phyloP scores from a whole-genome alignment of 2,329 filamentous ascomycete species.

The Diaporthe sp. region DNA sequence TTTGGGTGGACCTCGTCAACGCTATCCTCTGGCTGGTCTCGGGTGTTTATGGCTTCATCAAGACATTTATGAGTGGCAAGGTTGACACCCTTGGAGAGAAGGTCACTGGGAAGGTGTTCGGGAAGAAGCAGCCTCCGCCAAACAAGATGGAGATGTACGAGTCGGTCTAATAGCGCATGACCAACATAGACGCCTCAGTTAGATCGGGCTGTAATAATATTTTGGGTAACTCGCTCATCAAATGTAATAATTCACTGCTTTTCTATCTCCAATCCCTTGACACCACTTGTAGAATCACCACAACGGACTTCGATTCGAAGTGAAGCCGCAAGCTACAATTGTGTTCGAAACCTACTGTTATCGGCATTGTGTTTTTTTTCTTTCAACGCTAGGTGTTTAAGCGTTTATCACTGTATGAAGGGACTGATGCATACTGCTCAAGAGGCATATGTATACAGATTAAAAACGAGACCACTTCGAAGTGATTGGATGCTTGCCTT shows the following conservation, averaged over 20 bases:
- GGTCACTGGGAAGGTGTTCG: constrained; percentile 55
- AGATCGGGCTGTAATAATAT: not conserved
- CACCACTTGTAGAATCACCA: too few species aligned
- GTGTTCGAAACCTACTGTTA: too few species aligned
- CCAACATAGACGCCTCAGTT: not conserved
- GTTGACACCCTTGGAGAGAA: constrained; percentile 55
- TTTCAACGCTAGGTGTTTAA: too few species aligned
- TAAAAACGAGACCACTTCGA: too few species aligned
- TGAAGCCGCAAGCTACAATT: too few species aligned
- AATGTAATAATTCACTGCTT: not conserved
- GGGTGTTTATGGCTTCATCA: constrained; percentile 57
- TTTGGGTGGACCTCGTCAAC: constrained; percentile 80
- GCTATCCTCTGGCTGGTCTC: constrained; percentile 75
- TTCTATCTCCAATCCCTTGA: not conserved
- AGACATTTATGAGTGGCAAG: constrained; percentile 59
- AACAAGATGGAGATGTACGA: constrained; percentile 29
- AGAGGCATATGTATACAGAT: too few species aligned
- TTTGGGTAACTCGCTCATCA: not conserved
- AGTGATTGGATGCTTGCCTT: too few species aligned
- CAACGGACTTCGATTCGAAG: too few species aligned
- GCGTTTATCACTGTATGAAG: too few species aligned
- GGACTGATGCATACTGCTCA: too few species aligned
- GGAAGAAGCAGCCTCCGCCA: constrained; percentile 6
- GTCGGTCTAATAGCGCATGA: not conserved
- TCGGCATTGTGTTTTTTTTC: too few species aligned